phyloP scores from a whole-genome alignment of 768 basidiomycete species.

The Punctularia strigosozonata region DNA sequence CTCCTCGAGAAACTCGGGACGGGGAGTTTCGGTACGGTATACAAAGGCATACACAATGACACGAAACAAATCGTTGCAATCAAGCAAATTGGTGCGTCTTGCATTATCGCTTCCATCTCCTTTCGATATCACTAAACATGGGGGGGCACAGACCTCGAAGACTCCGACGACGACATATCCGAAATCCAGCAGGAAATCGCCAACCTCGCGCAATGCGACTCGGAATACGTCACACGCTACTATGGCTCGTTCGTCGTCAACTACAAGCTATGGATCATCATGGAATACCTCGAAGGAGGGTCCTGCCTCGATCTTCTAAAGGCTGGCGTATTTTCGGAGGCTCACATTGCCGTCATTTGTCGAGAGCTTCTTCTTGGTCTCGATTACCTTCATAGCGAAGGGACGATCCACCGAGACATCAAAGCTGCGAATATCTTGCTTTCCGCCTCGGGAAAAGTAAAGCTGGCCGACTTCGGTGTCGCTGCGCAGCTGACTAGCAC shows the following conservation, averaged over 20 bases:
- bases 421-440: conserved; percentile 95
- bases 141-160: conserved; percentile 68
- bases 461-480: conserved; percentile 97
- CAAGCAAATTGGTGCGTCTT: conserved; percentile 83
- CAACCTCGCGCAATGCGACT: conserved; percentile 90
- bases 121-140: not conserved
- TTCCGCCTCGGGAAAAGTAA: conserved; percentile 85
- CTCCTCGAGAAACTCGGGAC: conserved; percentile 94
- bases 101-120: not conserved
- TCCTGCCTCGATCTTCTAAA: conserved; percentile 95
- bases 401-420: conserved; percentile 97
- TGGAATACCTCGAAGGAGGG: conserved; percentile 99
- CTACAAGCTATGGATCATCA: conserved; percentile 98
- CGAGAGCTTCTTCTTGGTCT: conserved; percentile 88
- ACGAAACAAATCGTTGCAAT: conserved; percentile 93
- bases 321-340: conserved; percentile 81
- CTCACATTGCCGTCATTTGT: conserved; percentile 90
- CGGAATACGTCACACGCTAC: conserved; percentile 92
- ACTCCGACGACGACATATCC: conserved; percentile 96
- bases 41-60: conserved; percentile 93
- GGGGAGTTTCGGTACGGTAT: conserved; percentile 93
- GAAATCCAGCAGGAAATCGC: conserved; percentile 99
- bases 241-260: conserved; percentile 95
- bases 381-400: conserved; percentile 91
- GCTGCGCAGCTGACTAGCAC: conserved; percentile 94